A percentile compares a stretch with the other conserved stretches of the same genome.
These are phyloP conservation scores for Hypoxylon sp. DNA, from an alignment of 2,329 filamentous ascomycete genomes.

Conservation along the genomic window DNA sequence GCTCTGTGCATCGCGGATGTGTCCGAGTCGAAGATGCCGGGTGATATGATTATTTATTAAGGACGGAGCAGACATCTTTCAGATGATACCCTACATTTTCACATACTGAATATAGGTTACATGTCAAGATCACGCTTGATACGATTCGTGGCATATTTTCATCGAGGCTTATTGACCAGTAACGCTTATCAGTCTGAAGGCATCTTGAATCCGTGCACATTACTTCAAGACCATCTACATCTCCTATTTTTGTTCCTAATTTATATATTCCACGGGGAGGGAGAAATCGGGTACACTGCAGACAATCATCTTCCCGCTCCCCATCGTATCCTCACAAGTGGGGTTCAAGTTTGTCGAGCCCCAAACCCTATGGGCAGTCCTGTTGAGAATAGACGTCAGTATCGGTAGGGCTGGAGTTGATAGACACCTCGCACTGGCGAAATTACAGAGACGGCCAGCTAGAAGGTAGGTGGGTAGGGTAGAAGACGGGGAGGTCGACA, in stretches of 20 bases:
- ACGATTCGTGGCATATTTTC: too few species aligned
- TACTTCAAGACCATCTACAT: too few species aligned
- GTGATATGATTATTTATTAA: not conserved
- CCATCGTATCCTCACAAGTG: too few species aligned
- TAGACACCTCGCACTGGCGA: not conserved
- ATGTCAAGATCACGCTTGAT: too few species aligned
- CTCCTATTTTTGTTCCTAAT: too few species aligned
- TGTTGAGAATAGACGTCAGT: not conserved
- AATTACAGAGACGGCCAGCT: too few species aligned
- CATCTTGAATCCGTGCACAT: too few species aligned
- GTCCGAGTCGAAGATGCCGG: not conserved
- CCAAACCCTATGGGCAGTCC: conserved; percentile 6
- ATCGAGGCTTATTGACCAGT: too few species aligned
- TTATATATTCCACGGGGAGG: not conserved
- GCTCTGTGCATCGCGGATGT: conserved; percentile 25
- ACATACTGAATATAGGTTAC: not conserved
- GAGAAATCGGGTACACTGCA: conserved; percentile 14
- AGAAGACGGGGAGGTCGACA: not conserved
- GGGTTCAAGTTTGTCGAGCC: conserved; percentile 15
- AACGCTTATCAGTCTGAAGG: too few species aligned
- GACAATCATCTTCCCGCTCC: too few species aligned
- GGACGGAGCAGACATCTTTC: not conserved
- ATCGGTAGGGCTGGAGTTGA: not conserved
- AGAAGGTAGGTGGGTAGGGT: too few species aligned
- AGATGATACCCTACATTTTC: not conserved